Base-by-base conservation (phyloP, 768 basidiomycete genomes). In the Kondoa subrosea region DNA sequence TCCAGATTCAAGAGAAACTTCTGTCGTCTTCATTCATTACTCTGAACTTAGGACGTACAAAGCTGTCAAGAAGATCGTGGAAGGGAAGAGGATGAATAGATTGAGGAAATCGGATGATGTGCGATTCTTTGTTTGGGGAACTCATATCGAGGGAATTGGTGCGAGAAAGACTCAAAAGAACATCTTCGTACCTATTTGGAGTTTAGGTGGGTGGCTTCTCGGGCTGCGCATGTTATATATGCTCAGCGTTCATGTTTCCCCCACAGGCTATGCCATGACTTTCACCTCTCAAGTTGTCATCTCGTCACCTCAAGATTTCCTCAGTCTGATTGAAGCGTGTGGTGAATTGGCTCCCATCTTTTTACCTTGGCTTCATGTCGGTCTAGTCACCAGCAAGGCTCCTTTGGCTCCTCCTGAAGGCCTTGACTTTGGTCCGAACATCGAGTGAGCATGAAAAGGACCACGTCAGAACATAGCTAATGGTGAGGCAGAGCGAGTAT, bases 21-120 rank as follows among this genome's bases (percentile, higher is more conserved):
- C 16, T 33, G 61, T 63, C 27, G 61, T 63, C 61, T 63, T 63
- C 30, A 32, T 63, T 32, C 61, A 63, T 33, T 31, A 31, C 61
- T 26, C n/a, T 12, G 30, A 27, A 33, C 29, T 63, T 3, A 12
- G 8, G 8, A 27, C 29, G n/a, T 33, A 30, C 26, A 29, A 27
- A 16, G 30, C n/a, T 32, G 61, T 63, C n/a, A 12, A 15, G 12
- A 12, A 4, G 26, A 27, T 63, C 3, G 15, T 32, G 29, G 29
- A 27, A 16, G 8, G 61, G 29, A 32, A 27, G 29, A 17, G 15
- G 16, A 17, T 63, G 29, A 63, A 63, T 32, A 32, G 8, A n/a
- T 32, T 63, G 29, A 27, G 58, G 14, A 26, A 63, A 8, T 33
- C 17, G 8, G 8, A 63, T 16, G 61, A 63, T 3, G n/a, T n/a